Evolutionary conservation across 2,329 filamentous ascomycete genomes (phyloP), one percentile per base, ranked within the genome.

Genomic region (Colletotrichum kahawae): DNA sequence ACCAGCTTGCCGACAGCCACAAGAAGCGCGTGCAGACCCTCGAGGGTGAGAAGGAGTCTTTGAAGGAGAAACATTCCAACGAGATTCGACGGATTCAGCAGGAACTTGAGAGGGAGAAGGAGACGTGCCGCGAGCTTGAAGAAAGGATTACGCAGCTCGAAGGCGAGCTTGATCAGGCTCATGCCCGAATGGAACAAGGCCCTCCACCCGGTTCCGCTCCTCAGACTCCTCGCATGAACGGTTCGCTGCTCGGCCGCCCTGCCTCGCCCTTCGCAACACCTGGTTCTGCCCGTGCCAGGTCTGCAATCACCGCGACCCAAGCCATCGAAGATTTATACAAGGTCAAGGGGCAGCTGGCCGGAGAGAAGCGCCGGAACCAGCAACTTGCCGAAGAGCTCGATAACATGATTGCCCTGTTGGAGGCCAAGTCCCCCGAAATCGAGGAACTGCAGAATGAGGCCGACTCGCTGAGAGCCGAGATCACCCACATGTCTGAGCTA

Each of bases 401-500:
- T 77, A 94, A 97, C 74, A 95, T 98, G 87, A 91, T 98, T 74
- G 90, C 92, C 48, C 93, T 96, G 73, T 86, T 98, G 48, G 96
- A 99, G 82, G 93, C 93, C 29, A 96, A 95, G 82, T 93, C 93
- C 31, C 97, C 97, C 0, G 95, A 98, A 80, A 91, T 98, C 34
- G 93, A 98, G 76, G 96, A 98, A 78, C 87, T 98, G 21, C 93
- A 94, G 63, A 90, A 92, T 16, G 96, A 98, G 79, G 93, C 96
- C 77, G 93, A 95, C 68, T 92, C 94, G 36, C 89, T 98, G 3
- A 92, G 96, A 73, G 90, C 90, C 73, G 95, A 98, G 78, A 93
- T 97, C 48, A 90, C 95, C 38, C 94, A 97, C 77, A 95, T 96
- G 89, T 98, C 96, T 1, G 91, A 93, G 77, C 90, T 98, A 29